A percentile compares a stretch with the other conserved stretches of the same genome.
These are phyloP conservation scores for Colletotrichum simmondsii DNA, from an alignment of 2,329 filamentous ascomycete genomes.

Conservation along the genomic window DNA sequence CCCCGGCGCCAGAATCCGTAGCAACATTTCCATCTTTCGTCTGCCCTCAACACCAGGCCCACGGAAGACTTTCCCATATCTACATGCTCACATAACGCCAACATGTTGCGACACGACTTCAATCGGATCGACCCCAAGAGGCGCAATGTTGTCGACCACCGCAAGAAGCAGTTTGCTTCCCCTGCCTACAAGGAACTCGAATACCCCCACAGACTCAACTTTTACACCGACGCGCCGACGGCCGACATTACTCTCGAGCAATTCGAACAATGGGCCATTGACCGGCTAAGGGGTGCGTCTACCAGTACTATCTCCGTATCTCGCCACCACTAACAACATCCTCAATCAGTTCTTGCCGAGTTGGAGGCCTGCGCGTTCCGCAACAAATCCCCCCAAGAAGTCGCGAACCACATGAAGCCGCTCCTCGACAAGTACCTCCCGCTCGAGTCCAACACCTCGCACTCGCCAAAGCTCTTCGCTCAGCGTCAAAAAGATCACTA, in stretches of 20 bases:
- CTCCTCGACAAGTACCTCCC: slow-evolving; percentile 89
- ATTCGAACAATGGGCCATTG: slow-evolving; percentile 99
- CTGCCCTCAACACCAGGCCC: slow-evolving; percentile 8
- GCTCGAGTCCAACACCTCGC: slow-evolving; percentile 79
- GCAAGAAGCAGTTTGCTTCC: slow-evolving; percentile 87
- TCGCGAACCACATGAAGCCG: slow-evolving; percentile 83
- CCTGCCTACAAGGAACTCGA: slow-evolving; percentile 80
- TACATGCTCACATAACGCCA: not conserved
- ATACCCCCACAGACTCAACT: slow-evolving; percentile 90
- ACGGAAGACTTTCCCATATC: not conserved
- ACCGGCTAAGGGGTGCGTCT: slow-evolving; percentile 79
- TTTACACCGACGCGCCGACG: slow-evolving; percentile 88
- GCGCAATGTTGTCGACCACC: slow-evolving; percentile 79
- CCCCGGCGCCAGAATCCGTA: not conserved
- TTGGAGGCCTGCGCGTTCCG: slow-evolving; percentile 96
- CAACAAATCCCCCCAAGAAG: slow-evolving; percentile 87
- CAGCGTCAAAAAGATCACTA: slow-evolving; percentile 97
- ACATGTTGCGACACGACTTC: slow-evolving; percentile 62
- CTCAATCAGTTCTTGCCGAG: slow-evolving; percentile 77
- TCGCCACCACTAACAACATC: slow-evolving; percentile 1
- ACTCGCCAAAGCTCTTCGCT: slow-evolving; percentile 65
- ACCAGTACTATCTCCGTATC: not conserved
- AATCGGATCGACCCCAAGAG: slow-evolving; percentile 75
- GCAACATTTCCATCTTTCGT: slow-evolving; percentile 5
- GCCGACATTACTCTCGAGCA: slow-evolving; percentile 96